Conservation (phyloP, 1,284 basidiomycete species). For the Leccinum variabile region DNA sequence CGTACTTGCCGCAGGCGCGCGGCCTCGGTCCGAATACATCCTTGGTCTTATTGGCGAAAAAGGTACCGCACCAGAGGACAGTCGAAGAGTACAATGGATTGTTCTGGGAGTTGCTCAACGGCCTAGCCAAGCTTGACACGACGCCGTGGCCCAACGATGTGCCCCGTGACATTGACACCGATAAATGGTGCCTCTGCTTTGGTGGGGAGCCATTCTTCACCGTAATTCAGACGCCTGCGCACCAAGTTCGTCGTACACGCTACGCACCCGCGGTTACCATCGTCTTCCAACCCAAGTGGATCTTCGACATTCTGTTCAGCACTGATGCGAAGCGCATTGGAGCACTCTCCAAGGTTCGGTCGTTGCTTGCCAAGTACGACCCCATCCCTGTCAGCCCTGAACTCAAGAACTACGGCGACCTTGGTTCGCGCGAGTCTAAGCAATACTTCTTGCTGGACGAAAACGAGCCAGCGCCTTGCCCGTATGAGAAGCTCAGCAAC, state of each 20-base stretch:
- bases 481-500: conserved; percentile 15
- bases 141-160: conserved; percentile 18
- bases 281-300: conserved; percentile 29
- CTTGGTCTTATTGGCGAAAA: conserved; percentile 22
- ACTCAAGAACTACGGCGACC: conserved; percentile 26
- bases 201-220: conserved; percentile 24
- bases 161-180: conserved; percentile 24
- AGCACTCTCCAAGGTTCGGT: conserved; percentile 21
- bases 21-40: conserved; percentile 24
- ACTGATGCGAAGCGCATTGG: conserved; percentile 23
- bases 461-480: conserved; percentile 23
- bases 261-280: conserved; percentile 24
- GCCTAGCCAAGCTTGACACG: conserved; percentile 20
- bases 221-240: conserved; percentile 25
- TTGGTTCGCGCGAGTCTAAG: conserved; percentile 22
- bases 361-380: conserved; percentile 23
- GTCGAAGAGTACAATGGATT: conserved; percentile 22
- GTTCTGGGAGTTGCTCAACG: conserved; percentile 27
- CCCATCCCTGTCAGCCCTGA: conserved; percentile 26
- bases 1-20: conserved; percentile 19
- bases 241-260: conserved; percentile 25
- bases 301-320: conserved; percentile 27
- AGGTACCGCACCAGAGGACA: conserved; percentile 11
- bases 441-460: conserved; percentile 29
- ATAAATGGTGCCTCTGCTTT: conserved; percentile 26